Evolutionary conservation across 257 asterid genomes (phyloP).

Genomic region (Solanum piurae): DNA sequence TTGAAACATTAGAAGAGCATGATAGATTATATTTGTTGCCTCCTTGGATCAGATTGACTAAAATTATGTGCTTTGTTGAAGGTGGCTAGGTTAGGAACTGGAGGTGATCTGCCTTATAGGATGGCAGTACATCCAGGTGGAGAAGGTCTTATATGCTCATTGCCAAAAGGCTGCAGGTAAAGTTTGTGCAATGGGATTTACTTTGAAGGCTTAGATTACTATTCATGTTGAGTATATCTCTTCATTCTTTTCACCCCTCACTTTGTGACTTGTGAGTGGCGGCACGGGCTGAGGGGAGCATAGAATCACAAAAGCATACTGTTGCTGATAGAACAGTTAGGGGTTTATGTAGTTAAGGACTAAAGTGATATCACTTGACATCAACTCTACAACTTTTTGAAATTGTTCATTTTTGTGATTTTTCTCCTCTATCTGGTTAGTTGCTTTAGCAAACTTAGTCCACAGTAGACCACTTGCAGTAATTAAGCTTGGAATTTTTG

Average conservation of each 20-base stretch:
- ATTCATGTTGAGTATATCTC: not conserved
- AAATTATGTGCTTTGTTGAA: conserved; percentile 5
- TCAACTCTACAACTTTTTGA: not conserved
- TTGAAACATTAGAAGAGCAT: not conserved
- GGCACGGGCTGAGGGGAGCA: not conserved
- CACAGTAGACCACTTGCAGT: not conserved
- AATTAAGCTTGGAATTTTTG: not conserved
- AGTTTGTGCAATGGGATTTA: not conserved
- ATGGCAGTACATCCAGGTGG: conserved; percentile 87
- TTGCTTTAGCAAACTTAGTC: not conserved
- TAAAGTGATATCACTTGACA: not conserved
- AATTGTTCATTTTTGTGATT: not conserved
- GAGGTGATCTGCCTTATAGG: conserved; percentile 81
- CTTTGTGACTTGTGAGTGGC: not conserved
- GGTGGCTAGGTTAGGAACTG: conserved; percentile 72
- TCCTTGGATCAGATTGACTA: not conserved
- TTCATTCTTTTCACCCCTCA: not conserved
- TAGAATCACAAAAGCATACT: not conserved
- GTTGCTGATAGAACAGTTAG: not conserved
- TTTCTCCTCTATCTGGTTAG: not conserved
- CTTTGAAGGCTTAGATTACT: not conserved
- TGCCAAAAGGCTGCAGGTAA: conserved; percentile 79
- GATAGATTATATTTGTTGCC: not conserved
- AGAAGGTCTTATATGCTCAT: conserved; percentile 72
- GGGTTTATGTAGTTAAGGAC: not conserved